Base-by-base conservation (phyloP, 192 early-diverging fungal species). In the Gamsiella multidivaricata region DNA sequence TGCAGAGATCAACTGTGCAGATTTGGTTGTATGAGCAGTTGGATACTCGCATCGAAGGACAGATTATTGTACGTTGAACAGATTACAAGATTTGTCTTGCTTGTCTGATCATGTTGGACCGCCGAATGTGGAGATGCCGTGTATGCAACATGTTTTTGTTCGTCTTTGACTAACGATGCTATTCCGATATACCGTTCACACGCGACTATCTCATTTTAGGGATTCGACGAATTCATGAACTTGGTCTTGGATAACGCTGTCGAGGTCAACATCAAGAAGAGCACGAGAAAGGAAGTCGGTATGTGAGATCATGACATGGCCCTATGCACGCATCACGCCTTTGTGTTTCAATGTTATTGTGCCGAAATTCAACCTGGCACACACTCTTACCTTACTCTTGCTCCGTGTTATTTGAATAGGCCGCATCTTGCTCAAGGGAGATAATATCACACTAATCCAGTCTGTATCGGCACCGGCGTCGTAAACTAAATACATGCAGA, bases 141-240 rank as follows among this genome's bases (percentile, higher is more conserved):
- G n/a, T n/a, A n/a, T n/a, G n/a, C n/a, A n/a, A n/a, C n/a, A n/a
- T n/a, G n/a, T n/a, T n/a, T n/a, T n/a, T n/a, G n/a, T n/a, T n/a
- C n/a, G n/a, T n/a, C n/a, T n/a, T n/a, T n/a, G n/a, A n/a, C n/a
- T n/a, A n/a, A n/a, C n/a, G n/a, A 2, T 23, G 5, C 20, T 5
- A 34, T 8, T 37, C 45, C n/a, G n/a, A 46, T 46, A 18, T 46
- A 10, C 10, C n/a, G 45, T 10, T n/a, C 14, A 7, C 39, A 41
- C 39, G 39, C 14, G 39, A 14, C 39, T 41, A 7, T 41, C 14
- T 50, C 22, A 50, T 50, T 28, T 23, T 84, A 96, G 96, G 97
- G 97, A 32, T 97, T 98, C 79, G 97, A 98, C 80, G 97, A 98
- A 79, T 98, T 98, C 80, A 97, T 98, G 95, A 96, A 94, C 71